Percentiles rank a stretch among this genome's conserved stretches.
phyloP scores from a whole-genome alignment of 2,329 filamentous ascomycete genomes.

The Fusarium sp. region DNA sequence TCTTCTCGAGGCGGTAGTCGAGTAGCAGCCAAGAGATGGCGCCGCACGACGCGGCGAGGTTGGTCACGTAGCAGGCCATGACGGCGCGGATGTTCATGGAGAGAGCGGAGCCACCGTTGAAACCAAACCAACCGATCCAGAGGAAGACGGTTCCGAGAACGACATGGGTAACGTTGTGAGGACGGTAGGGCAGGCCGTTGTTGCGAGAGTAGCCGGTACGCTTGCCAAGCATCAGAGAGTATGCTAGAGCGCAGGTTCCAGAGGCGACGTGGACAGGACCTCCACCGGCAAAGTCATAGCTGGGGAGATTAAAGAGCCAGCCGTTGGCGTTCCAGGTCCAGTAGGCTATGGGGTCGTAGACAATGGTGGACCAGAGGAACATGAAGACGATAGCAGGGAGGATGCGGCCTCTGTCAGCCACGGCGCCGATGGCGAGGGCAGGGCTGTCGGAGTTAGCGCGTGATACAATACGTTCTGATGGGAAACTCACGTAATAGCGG shows the following conservation, averaged over 20 bases:
- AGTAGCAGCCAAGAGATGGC: slow-evolving; percentile 86
- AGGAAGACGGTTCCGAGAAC: slow-evolving; percentile 78
- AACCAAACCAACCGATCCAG: slow-evolving; percentile 97
- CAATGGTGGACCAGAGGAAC: slow-evolving; percentile 75
- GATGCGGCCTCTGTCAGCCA: slow-evolving; percentile 68
- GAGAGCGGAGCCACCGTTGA: slow-evolving; percentile 88
- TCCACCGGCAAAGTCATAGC: slow-evolving; percentile 78
- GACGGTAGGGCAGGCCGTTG: slow-evolving; percentile 71
- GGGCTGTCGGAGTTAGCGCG: slow-evolving; percentile 50
- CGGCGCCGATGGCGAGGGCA: slow-evolving; percentile 67
- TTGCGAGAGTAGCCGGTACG: slow-evolving; percentile 69
- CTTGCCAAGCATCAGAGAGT: slow-evolving; percentile 77
- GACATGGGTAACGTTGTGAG: slow-evolving; percentile 78
- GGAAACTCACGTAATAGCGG: slow-evolving; percentile 78
- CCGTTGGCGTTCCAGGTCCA: slow-evolving; percentile 81
- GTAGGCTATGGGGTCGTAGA: slow-evolving; percentile 78
- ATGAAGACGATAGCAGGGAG: slow-evolving; percentile 71
- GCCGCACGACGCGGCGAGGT: slow-evolving; percentile 82
- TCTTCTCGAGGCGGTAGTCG: slow-evolving; percentile 89
- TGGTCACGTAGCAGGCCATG: slow-evolving; percentile 90
- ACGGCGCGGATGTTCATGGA: slow-evolving; percentile 85
- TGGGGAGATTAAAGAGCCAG: slow-evolving; percentile 74
- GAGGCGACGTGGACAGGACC: slow-evolving; percentile 80
- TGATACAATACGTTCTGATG: background rate
- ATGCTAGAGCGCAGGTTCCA: slow-evolving; percentile 75